Conservation (phyloP, 495 filamentous ascomycete species). For the Delitschia confertaspora region DNA sequence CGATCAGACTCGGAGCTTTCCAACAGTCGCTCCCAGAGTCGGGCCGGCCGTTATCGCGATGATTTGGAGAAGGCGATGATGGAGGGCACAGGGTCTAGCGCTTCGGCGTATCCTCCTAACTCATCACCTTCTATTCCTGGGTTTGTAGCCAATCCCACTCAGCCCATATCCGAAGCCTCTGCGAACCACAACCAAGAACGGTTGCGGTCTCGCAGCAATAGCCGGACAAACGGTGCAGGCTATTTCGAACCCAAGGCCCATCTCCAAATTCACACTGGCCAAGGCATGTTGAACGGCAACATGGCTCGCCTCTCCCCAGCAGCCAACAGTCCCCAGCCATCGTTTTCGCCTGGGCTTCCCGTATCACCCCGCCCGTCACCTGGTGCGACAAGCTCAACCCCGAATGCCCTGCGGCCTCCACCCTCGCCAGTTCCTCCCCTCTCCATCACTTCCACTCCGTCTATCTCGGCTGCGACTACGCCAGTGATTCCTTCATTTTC, state of each 20-base stretch:
- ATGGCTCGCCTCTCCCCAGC: slow-evolving; percentile 20
- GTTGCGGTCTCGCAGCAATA: slow-evolving; percentile 28
- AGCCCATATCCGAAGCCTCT: slow-evolving; percentile 9
- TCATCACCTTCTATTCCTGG: slow-evolving; percentile 26
- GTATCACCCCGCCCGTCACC: slow-evolving; percentile 26
- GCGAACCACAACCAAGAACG: slow-evolving; percentile 15
- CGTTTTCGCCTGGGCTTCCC: slow-evolving; percentile 20
- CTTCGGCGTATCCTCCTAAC: slow-evolving; percentile 14
- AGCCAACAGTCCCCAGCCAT: slow-evolving; percentile 10
- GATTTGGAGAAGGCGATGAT: slow-evolving; percentile 36
- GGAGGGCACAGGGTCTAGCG: slow-evolving; percentile 29
- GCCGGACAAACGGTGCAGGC: slow-evolving; percentile 21
- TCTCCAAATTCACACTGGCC: slow-evolving; percentile 24
- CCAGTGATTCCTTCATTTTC: slow-evolving; percentile 25
- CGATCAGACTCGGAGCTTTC: slow-evolving; percentile 37
- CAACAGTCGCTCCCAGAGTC: slow-evolving; percentile 32
- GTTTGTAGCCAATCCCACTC: slow-evolving; percentile 17
- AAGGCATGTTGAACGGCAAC: slow-evolving; percentile 11
- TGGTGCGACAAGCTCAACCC: slow-evolving; percentile 14
- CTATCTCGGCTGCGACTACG: slow-evolving; percentile 39
- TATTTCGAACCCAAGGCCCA: slow-evolving; percentile 34
- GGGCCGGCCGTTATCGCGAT: slow-evolving; percentile 34
- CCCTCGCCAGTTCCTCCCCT: slow-evolving; percentile 41
- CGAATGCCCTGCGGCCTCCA: slow-evolving; percentile 14
- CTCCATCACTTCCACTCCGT: slow-evolving; percentile 49